These are phyloP conservation scores for Botrytis squamosa DNA, from an alignment of 2,329 filamentous ascomycete genomes.

Conservation along the genomic window DNA sequence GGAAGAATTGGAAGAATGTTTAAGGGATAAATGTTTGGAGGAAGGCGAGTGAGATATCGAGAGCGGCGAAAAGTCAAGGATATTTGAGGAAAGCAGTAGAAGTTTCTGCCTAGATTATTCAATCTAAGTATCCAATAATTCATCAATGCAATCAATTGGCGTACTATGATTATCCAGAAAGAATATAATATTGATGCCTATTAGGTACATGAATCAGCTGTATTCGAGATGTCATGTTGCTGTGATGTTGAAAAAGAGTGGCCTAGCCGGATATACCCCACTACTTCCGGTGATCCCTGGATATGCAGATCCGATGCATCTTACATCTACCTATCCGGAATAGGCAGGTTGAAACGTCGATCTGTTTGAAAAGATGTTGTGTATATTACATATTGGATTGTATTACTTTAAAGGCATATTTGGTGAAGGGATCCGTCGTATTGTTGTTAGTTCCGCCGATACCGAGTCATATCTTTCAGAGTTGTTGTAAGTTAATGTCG, in stretches of 20 bases:
- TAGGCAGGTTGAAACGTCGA: neutral
- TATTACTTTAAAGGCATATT: neutral
- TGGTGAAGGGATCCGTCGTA: neutral
- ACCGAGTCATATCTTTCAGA: neutral
- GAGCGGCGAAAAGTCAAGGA: neutral
- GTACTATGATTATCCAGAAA: neutral
- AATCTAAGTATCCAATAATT: neutral
- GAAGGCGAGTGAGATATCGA: neutral
- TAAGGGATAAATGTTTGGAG: neutral
- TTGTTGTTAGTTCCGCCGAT: too few species aligned
- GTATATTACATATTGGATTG: neutral
- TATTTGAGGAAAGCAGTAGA: neutral
- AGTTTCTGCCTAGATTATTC: neutral
- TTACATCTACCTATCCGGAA: neutral
- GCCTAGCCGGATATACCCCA: neutral
- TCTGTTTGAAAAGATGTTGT: neutral
- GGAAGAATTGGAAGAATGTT: neutral
- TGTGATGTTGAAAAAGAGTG: neutral
- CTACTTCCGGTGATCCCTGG: neutral
- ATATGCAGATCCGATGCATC: neutral
- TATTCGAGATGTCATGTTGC: neutral
- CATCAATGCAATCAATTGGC: neutral
- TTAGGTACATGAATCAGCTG: neutral
- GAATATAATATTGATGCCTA: neutral
- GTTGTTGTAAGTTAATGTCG: neutral